Base-by-base conservation (phyloP, 306 rosid genomes). In the Carpinus viminea region DNA sequence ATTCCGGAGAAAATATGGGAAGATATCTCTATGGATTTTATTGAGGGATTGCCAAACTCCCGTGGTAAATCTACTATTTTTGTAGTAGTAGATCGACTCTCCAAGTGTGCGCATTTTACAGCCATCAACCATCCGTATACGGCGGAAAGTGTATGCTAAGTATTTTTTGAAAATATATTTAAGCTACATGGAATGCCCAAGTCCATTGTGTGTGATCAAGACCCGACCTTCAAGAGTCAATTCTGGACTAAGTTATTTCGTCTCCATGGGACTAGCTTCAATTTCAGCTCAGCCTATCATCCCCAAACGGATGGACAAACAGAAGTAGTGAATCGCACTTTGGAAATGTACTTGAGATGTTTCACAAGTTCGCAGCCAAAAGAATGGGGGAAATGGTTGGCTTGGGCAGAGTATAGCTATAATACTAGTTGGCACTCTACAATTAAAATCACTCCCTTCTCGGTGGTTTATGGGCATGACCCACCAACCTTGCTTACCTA, bases 101-200 rank as follows among this genome's bases (percentile, higher is more conserved):
- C 54, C 2, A 79, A 61, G 2, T 48, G 9, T n/a, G 17, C 12
- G 9, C 68, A 68, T 2, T 76, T 76, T 7, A 4, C 48, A 3
- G 52, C 50, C 0, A 2, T 76, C 0, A 6, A 11, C 0, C 4
- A 8, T 6, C 70, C 26, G 0, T 53, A 10, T 9, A 8, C 1
- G 0, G 36, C 15, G 0, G 1, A 1, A 0, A 0, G 4, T 0
- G 51, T 60, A 1, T 43, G 0, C 1, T 0, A 0, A 0, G 0
- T 5, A 0, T 70, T 70, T 0, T 1, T 4, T 2, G 0, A 2
- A 0, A 53, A 77, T 0, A 12, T 78, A 0, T 28, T 47, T 0
- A 1, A 9, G 0, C 16, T 47, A 0, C 82, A 71, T 18, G 76
- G 53, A 0, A 15, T 71, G 0, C 62, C 53, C 0, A 3, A 0